Percentiles rank a stretch among this genome's conserved stretches.
Evolutionary conservation across 768 basidiomycete genomes (phyloP).

Genomic region (Albatrellus ellisii): DNA sequence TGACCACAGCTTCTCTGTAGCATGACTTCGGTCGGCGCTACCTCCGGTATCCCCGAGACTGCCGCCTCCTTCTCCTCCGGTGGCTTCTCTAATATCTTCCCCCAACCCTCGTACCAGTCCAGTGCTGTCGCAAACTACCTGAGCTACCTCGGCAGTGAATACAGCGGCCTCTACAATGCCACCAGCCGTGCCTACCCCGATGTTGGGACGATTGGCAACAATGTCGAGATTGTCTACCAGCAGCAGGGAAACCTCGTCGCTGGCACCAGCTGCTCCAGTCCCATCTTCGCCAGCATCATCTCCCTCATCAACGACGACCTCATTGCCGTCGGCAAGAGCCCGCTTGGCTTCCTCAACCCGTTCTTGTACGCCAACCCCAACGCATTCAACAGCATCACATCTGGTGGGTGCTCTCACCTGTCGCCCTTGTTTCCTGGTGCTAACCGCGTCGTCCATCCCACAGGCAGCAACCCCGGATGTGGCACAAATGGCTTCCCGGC

Average conservation of each 20-base stretch:
- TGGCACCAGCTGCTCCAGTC: constrained; percentile 23
- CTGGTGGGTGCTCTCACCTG: constrained; percentile 8
- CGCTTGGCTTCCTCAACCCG: constrained; percentile 23
- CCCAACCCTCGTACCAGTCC: constrained; percentile 24
- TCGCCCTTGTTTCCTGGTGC: neutral
- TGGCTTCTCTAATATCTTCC: constrained; percentile 24
- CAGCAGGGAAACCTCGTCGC: constrained; percentile 12
- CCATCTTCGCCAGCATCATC: constrained; percentile 23
- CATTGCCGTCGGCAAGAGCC: constrained; percentile 15
- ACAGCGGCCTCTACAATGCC: constrained; percentile 20
- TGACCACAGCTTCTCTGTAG: constrained; percentile 7
- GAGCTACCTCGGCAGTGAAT: constrained; percentile 17
- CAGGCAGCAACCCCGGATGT: neutral
- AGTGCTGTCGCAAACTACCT: constrained; percentile 26
- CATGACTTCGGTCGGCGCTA: constrained; percentile 25
- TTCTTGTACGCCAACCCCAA: constrained; percentile 19
- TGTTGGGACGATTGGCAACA: constrained; percentile 26
- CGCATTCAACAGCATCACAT: constrained; percentile 23
- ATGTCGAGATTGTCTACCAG: constrained; percentile 18
- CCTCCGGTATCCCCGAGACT: constrained; percentile 20
- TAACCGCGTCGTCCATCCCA: neutral
- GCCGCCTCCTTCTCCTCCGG: constrained; percentile 22
- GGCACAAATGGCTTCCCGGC: neutral
- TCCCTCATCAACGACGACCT: constrained; percentile 23
- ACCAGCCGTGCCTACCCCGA: constrained; percentile 36